These are phyloP conservation scores for Cladosporium sp. DNA, from an alignment of 2,329 filamentous ascomycete species.

Conservation along the genomic window DNA sequence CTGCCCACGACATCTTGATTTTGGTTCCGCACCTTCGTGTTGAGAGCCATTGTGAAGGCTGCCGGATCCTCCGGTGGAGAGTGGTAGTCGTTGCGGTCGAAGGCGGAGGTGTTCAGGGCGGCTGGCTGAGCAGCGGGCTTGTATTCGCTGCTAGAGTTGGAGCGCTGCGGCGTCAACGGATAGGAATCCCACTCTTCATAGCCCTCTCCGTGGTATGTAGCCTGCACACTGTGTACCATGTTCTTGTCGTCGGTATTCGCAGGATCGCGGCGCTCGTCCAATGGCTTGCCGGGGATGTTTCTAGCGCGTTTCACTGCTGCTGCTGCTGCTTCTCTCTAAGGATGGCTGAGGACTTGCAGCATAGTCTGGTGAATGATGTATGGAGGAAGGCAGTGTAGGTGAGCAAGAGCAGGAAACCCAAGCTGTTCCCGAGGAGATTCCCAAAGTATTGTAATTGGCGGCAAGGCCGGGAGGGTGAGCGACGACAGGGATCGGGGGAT, in stretches of 20 bases:
- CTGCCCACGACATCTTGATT: conserved; percentile 67
- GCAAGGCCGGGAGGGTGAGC: conserved; percentile 8
- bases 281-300: background rate
- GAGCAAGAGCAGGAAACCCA: conserved; percentile 4
- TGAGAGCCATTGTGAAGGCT: conserved; percentile 32
- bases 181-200: conserved; percentile 16
- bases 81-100: conserved; percentile 28
- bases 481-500: conserved; percentile 11
- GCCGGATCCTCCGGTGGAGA: conserved; percentile 27
- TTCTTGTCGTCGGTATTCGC: background rate
- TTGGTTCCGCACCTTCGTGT: conserved; percentile 32
- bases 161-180: conserved; percentile 17
- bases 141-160: conserved; percentile 17
- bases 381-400: background rate
- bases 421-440: background rate
- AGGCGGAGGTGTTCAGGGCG: conserved; percentile 20
- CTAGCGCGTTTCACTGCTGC: conserved; percentile 12
- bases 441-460: conserved; percentile 9
- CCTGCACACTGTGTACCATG: conserved; percentile 18
- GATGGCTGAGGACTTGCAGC: background rate
- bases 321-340: background rate
- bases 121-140: conserved; percentile 13
- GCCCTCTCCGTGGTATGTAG: conserved; percentile 15
- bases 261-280: background rate
- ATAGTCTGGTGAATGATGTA: background rate